Percentiles rank a stretch among this genome's conserved stretches.
Conservation (phyloP, 768 basidiomycete genomes). For the Amanita pseudoporphyria region DNA sequence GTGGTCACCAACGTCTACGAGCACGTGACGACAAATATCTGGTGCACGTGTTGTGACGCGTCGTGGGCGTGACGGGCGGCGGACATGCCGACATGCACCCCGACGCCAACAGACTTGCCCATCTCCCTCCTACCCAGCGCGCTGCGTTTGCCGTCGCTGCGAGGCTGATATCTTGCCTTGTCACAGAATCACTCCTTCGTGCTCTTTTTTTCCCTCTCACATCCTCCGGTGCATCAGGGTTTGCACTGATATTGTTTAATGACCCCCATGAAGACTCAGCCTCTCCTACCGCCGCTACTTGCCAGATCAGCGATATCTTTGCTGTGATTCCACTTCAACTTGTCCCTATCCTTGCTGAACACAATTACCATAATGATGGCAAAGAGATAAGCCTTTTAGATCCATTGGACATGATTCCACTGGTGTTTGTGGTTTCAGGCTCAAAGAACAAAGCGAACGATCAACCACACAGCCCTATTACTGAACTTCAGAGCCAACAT, state of each 20-base stretch:
- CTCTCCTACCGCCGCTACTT: constrained; percentile 6
- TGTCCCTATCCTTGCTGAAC: constrained; percentile 36
- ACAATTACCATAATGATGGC: constrained; percentile 18
- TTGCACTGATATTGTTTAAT: constrained; percentile 31
- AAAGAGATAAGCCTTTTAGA: constrained; percentile 40
- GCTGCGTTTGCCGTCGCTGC: constrained; percentile 40
- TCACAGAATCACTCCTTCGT: constrained; percentile 43
- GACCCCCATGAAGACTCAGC: constrained; percentile 15
- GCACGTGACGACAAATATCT: not conserved
- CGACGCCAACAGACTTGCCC: constrained; percentile 17
- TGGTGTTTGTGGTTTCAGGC: constrained; percentile 16
- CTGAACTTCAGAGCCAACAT: not conserved
- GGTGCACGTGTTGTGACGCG: constrained; percentile 5
- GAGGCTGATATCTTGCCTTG: constrained; percentile 46
- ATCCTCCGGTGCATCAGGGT: constrained; percentile 25
- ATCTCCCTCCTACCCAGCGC: constrained; percentile 25
- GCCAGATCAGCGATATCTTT: constrained; percentile 28
- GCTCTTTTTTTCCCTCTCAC: constrained; percentile 37
- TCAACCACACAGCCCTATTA: not conserved
- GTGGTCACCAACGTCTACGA: not conserved
- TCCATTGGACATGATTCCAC: constrained; percentile 43
- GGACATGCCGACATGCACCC: too few relatives aligned
- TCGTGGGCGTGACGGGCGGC: constrained; percentile 3
- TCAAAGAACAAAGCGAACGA: constrained; percentile 9
- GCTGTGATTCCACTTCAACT: constrained; percentile 38